These are phyloP conservation scores for Pseudocercospora eumusae DNA, from an alignment of 2,329 filamentous ascomycete species.

Conservation along the genomic window DNA sequence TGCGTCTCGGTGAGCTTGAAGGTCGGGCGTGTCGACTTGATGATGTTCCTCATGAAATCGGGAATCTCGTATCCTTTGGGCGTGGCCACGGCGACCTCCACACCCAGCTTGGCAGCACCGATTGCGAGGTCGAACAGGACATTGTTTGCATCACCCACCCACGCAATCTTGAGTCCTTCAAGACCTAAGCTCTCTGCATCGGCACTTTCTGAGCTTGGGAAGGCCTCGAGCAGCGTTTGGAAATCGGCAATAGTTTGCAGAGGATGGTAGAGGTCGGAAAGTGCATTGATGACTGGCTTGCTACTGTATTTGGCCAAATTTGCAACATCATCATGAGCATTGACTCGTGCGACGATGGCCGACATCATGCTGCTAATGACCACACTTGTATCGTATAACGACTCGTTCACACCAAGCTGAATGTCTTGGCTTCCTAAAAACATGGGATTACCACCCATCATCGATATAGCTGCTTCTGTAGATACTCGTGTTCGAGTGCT, in stretches of 20 bases:
- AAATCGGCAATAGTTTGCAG: constrained; percentile 94
- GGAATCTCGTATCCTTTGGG: constrained; percentile 84
- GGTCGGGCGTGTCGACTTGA: constrained; percentile 56
- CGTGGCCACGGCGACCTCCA: constrained; percentile 83
- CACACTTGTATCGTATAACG: constrained; percentile 84
- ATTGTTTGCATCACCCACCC: constrained; percentile 96
- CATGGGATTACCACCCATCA: constrained; percentile 91
- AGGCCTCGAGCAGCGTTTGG: constrained; percentile 81
- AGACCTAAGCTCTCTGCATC: constrained; percentile 61
- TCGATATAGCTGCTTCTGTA: constrained; percentile 84
- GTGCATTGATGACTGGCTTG: constrained; percentile 56
- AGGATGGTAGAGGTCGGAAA: constrained; percentile 90
- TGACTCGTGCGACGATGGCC: constrained; percentile 54
- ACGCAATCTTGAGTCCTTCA: constrained; percentile 85
- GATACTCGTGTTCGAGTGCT: constrained; percentile 92
- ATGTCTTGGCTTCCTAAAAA: constrained; percentile 96
- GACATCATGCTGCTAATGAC: constrained; percentile 78
- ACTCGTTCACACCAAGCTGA: constrained; percentile 94
- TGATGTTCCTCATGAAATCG: constrained; percentile 69
- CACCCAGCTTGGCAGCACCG: constrained; percentile 80
- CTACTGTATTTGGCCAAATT: constrained; percentile 51
- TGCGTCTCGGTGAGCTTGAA: constrained; percentile 67
- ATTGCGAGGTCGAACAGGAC: constrained; percentile 93
- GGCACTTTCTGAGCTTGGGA: constrained; percentile 50
- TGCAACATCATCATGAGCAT: constrained; percentile 54